Percentiles rank a stretch among this genome's conserved stretches.
phyloP scores from a whole-genome alignment of 805 yeast genomes.

The Cyberlindnera sargentensis region DNA sequence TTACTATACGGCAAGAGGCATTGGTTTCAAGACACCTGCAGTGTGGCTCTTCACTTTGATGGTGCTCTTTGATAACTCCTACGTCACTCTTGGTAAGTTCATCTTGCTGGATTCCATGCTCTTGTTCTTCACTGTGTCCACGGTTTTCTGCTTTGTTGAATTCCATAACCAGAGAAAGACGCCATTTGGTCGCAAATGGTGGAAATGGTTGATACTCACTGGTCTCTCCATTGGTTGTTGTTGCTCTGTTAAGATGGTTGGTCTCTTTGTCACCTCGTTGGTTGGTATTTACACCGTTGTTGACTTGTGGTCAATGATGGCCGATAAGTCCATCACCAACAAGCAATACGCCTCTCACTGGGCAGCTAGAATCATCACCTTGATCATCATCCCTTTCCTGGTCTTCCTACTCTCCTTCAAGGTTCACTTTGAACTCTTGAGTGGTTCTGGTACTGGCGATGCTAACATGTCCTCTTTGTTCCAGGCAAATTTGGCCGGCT shows the following conservation, averaged over 20 bases:
- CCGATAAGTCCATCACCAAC: conserved; percentile 52
- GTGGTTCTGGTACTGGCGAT: conserved; percentile 76
- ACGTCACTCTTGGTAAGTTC: conserved; percentile 80
- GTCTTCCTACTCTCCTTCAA: conserved; percentile 65
- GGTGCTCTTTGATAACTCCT: conserved; percentile 78
- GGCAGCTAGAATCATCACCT: conserved; percentile 56
- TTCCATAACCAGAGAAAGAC: conserved; percentile 53
- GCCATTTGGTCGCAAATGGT: conserved; percentile 73
- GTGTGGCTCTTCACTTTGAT: conserved; percentile 75
- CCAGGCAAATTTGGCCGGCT: conserved; percentile 69
- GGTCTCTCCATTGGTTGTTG: conserved; percentile 88
- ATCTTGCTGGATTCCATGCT: conserved; percentile 90
- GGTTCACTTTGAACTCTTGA: conserved; percentile 66
- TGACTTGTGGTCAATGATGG: conserved; percentile 81
- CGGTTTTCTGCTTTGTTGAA: conserved; percentile 65
- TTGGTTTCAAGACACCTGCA: conserved; percentile 65
- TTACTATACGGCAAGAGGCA: conserved; percentile 69
- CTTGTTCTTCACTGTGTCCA: conserved; percentile 79
- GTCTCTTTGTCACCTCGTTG: conserved; percentile 78
- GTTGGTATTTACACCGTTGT: conserved; percentile 87
- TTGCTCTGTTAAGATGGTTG: conserved; percentile 94
- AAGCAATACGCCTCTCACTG: conserved; percentile 51
- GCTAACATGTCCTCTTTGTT: conserved; percentile 73
- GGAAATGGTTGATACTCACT: conserved; percentile 83
- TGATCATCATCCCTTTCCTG: conserved; percentile 55